Conservation (phyloP, 305 asterid genomes). For the Fraxinus angustifolia region DNA sequence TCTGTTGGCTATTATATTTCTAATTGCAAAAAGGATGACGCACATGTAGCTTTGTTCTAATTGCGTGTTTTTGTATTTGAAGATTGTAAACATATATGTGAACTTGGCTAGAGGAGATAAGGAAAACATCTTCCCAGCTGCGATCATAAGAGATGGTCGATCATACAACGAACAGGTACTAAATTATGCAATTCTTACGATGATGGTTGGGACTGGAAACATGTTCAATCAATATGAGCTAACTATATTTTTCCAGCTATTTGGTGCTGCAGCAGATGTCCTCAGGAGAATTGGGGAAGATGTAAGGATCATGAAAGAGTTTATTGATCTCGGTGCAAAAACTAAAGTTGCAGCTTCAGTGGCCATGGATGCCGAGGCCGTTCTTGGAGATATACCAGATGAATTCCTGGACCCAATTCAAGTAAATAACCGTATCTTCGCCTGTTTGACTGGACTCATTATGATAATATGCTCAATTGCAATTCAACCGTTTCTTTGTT, state of each 20-base stretch:
- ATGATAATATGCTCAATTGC: not conserved
- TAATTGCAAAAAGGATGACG: not conserved
- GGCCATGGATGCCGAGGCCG: constrained; percentile 93
- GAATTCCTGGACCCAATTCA: constrained; percentile 99
- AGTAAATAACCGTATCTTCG: constrained; percentile 35
- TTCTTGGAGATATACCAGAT: constrained; percentile 96
- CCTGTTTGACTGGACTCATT: not conserved
- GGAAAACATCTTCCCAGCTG: constrained; percentile 65
- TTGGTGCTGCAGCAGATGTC: constrained; percentile 79
- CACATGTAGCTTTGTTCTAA: not conserved
- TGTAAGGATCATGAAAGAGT: constrained; percentile 61
- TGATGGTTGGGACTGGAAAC: not conserved
- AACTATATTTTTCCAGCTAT: constrained; percentile 51
- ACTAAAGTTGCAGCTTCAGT: constrained; percentile 77
- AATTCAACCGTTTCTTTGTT: not conserved
- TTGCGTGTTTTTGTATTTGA: constrained; percentile 26
- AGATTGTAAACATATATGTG: constrained; percentile 91
- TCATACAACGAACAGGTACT: constrained; percentile 88
- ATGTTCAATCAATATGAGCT: not conserved
- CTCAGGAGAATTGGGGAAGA: constrained; percentile 81
- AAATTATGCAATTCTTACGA: not conserved
- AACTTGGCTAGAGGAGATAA: constrained; percentile 87
- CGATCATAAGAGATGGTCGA: constrained; percentile 89
- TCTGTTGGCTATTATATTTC: not conserved
- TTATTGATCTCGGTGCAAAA: constrained; percentile 71